These are phyloP conservation scores for Mycena leptocephala DNA, from an alignment of 768 basidiomycete species.

Conservation along the genomic window DNA sequence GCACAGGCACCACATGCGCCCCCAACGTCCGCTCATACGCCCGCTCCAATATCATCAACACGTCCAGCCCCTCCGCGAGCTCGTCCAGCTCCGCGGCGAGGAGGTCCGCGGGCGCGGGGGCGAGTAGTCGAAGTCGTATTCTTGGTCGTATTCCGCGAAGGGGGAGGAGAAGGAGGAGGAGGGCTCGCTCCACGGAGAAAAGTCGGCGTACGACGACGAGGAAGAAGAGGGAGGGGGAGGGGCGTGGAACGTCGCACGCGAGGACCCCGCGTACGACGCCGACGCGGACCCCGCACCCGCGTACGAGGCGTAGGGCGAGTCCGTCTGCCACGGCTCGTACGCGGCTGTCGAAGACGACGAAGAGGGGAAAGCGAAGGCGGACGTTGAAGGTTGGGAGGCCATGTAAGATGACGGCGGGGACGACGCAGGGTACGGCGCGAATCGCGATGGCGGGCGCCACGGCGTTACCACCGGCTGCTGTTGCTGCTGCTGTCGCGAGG, in stretches of 20 bases:
- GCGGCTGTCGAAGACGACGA: too few relatives aligned
- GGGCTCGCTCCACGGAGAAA: too few relatives aligned
- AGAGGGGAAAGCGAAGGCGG: not conserved
- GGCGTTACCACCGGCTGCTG: not conserved
- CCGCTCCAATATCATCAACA: constrained; percentile 78
- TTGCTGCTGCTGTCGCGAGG: not conserved
- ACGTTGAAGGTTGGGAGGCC: not conserved
- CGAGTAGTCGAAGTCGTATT: constrained; percentile 40
- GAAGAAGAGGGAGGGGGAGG: constrained; percentile 12
- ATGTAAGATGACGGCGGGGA: not conserved
- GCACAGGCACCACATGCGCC: constrained; percentile 68
- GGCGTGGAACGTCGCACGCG: too few relatives aligned
- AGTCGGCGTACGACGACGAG: too few relatives aligned
- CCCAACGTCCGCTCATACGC: constrained; percentile 79
- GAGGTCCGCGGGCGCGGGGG: not conserved
- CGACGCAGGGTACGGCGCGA: not conserved
- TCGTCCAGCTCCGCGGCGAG: constrained; percentile 66
- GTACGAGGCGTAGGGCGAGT: not conserved
- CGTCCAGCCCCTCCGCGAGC: constrained; percentile 79
- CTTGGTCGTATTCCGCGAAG: not conserved
- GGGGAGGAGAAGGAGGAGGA: not conserved
- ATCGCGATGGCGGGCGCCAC: not conserved
- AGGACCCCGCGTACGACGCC: too few relatives aligned
- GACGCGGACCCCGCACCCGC: too few relatives aligned
- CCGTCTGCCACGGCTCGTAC: not conserved